phyloP scores from a whole-genome alignment of 2,329 filamentous ascomycete species.

The Huntiella moniliformis region DNA sequence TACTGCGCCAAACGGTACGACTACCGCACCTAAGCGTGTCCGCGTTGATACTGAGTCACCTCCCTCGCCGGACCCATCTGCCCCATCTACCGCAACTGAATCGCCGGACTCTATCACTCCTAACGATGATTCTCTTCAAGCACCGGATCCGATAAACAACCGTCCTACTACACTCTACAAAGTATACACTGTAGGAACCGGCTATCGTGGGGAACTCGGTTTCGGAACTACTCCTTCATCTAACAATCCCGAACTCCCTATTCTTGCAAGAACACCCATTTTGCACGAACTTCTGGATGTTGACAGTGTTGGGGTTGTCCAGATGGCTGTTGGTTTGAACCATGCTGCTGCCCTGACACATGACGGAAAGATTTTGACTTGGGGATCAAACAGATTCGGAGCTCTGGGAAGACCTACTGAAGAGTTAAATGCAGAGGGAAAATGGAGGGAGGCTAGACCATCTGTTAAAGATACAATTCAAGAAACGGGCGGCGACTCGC shows the following conservation, averaged over 20 bases:
- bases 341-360: slow-evolving; percentile 42
- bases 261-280: slow-evolving; percentile 15
- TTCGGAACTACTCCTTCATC: slow-evolving; percentile 34
- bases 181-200: slow-evolving; percentile 44
- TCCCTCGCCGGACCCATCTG: no score
- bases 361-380: slow-evolving; percentile 43
- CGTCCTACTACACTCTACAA: slow-evolving; percentile 31
- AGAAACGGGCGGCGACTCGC: not conserved
- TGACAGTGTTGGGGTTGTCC: slow-evolving; percentile 36
- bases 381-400: slow-evolving; percentile 49
- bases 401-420: slow-evolving; percentile 38
- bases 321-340: slow-evolving; percentile 44
- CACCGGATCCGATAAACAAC: not conserved
- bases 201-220: slow-evolving; percentile 44
- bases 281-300: slow-evolving; percentile 37
- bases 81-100: no score
- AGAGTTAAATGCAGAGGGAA: not conserved
- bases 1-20: no score
- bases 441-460: not conserved
- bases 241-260: slow-evolving; percentile 13
- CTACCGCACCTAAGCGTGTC: no score
- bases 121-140: no score
- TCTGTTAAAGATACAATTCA: not conserved
- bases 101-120: no score
- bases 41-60: no score